Conservation (phyloP, 805 yeast species). For the Pachysolen tannophilus region DNA sequence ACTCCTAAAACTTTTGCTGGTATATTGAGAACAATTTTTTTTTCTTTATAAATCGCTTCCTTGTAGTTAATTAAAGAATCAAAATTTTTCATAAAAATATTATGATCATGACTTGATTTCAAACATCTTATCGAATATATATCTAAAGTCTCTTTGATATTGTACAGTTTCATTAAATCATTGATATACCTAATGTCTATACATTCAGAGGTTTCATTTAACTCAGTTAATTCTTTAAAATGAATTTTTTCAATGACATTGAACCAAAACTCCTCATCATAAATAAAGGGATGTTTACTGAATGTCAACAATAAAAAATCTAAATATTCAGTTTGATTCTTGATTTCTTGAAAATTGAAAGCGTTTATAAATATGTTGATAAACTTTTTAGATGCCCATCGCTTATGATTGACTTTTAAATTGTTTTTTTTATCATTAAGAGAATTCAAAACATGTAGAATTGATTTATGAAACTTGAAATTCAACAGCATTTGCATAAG, state of each 20-base stretch:
- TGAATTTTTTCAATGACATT: not conserved
- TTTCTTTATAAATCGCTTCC: not conserved
- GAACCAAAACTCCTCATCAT: slow-evolving; percentile 2
- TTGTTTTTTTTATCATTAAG: not conserved
- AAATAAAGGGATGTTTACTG: not conserved
- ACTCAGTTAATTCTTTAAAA: no score
- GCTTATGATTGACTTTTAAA: not conserved
- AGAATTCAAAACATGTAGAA: slow-evolving; percentile 19
- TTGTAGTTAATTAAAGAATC: slow-evolving; percentile 6
- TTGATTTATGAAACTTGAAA: slow-evolving; percentile 46
- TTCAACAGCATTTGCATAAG: slow-evolving; percentile 16
- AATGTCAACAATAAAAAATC: not conserved
- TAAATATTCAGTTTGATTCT: not conserved
- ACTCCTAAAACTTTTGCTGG: slow-evolving; percentile 2
- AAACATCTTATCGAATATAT: slow-evolving; percentile 3
- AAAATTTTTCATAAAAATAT: slow-evolving; percentile 2
- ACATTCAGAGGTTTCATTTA: not conserved
- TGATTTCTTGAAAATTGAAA: slow-evolving; percentile 3
- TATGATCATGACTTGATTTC: slow-evolving; percentile 1
- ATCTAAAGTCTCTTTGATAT: not conserved
- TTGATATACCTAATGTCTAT: not conserved
- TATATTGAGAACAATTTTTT: not conserved
- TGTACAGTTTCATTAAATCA: slow-evolving; percentile 1
- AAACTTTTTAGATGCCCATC: slow-evolving; percentile 2
- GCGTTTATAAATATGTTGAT: not conserved